Conservation (phyloP, 2,329 filamentous ascomycete genomes). For the Botrytis deweyae region DNA sequence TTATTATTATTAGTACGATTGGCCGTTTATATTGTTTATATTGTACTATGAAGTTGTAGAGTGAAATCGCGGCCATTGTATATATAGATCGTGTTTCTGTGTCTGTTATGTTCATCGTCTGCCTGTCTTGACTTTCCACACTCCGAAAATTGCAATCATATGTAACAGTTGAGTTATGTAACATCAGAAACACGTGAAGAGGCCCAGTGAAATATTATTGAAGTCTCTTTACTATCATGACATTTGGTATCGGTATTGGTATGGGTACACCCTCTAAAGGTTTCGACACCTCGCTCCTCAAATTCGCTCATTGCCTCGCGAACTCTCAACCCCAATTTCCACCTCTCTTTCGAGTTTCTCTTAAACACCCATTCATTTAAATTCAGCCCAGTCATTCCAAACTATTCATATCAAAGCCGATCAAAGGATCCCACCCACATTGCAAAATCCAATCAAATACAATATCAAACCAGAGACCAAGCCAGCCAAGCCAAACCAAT, state of each 20-base stretch:
- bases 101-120: background rate
- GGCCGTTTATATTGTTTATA: background rate
- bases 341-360: background rate
- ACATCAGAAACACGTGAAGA: background rate
- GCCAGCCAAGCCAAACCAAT: slow-evolving; percentile 21
- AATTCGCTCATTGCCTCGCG: background rate
- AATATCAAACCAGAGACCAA: slow-evolving; percentile 15
- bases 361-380: background rate
- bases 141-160: background rate
- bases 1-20: too few species aligned
- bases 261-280: background rate
- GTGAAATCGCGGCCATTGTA: too few species aligned
- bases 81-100: background rate
- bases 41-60: background rate
- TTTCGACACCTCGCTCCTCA: background rate
- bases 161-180: background rate
- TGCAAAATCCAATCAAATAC: slow-evolving; percentile 17
- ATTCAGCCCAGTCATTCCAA: slow-evolving; percentile 8
- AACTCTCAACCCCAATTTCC: background rate
- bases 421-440: slow-evolving; percentile 5
- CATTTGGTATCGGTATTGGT: slow-evolving; percentile 11
- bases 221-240: slow-evolving; percentile 19
- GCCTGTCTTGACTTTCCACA: background rate
- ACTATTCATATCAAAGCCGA: slow-evolving; percentile 12
- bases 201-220: background rate